Conservation (phyloP, 2,329 filamentous ascomycete genomes). For the Xylariaceae sp. region DNA sequence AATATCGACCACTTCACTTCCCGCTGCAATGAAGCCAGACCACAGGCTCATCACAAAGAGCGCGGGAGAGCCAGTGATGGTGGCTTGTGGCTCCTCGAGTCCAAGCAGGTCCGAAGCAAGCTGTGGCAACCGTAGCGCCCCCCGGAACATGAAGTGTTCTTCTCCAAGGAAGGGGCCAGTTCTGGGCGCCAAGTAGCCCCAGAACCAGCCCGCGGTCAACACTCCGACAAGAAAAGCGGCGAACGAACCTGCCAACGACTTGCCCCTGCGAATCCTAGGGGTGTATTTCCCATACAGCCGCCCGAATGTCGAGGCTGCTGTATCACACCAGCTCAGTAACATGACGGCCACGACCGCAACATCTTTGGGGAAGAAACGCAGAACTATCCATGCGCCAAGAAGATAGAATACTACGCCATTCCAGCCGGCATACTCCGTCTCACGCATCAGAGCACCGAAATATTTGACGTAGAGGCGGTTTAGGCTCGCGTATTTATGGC, state of each 20-base stretch:
- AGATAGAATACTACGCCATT: conserved; percentile 98
- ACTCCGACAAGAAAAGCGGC: conserved; percentile 82
- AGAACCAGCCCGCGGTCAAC: conserved; percentile 80
- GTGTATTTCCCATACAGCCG: conserved; percentile 87
- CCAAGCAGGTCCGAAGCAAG: conserved; percentile 57
- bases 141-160: conserved; percentile 78
- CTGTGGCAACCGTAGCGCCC: conserved; percentile 66
- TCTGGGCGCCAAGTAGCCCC: conserved; percentile 75
- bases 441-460: conserved; percentile 90
- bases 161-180: conserved; percentile 66
- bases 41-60: conserved; percentile 78
- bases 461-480: conserved; percentile 83
- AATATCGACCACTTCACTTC: conserved; percentile 85
- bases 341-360: conserved; percentile 85
- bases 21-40: conserved; percentile 83
- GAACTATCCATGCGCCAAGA: conserved; percentile 80
- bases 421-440: conserved; percentile 89
- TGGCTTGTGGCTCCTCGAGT: conserved; percentile 53
- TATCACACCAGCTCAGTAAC: conserved; percentile 96
- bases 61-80: conserved; percentile 67
- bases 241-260: conserved; percentile 84
- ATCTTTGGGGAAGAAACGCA: conserved; percentile 89
- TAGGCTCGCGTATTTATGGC: conserved; percentile 75
- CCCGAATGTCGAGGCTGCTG: conserved; percentile 91
- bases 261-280: conserved; percentile 76